Base-by-base conservation (phyloP, 371 early-diverging fungal species). In the Nematocida ironsii region DNA sequence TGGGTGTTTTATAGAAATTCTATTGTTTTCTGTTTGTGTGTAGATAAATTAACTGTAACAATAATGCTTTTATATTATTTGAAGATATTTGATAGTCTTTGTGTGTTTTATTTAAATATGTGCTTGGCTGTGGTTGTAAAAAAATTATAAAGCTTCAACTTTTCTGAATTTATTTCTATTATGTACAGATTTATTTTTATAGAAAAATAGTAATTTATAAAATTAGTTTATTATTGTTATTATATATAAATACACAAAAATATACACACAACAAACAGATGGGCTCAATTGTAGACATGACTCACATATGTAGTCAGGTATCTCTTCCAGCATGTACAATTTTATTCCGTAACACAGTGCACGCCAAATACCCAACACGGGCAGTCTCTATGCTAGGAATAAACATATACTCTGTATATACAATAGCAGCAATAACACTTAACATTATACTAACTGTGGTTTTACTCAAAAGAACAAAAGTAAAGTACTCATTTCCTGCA, bases 401-500 rank as follows among this genome's bases (percentile, higher is more conserved):
- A 18, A 78, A 78, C 39, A 5, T 78, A 44, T 70, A 70, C 69
- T 78, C 80, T 45, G 58, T 69, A 7, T 78, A 68, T 6, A 78
- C 80, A 4, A 45, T 78, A 5, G 20, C 71, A 16, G 20, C 52
- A n/a, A 25, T 78, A 42, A n/a, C 39, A 25, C n/a, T 78, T 18
- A 44, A 25, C 20, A 20, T 67, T 40, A 13, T 23, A 11, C 40
- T 78, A 5, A 70, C 54, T 45, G 13, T 52, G 2, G n/a, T 71
- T 11, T 61, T 78, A 13, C 44, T 78, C 16, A 70, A 68, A 5
- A 40, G 80, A 57, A 78, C 80, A 45, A 11, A 48, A n/a, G 44
- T n/a, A 42, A 68, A 44, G 45, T 78, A 78, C 80, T 78, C 80
- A 6, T 78, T 70, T 60, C 80, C 80, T 7, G 80, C 80, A 5